A percentile compares a stretch with the other conserved stretches of the same genome.
Conservation (phyloP, 2,329 filamentous ascomycete genomes). For the Aspergillus quadrilineatus region DNA sequence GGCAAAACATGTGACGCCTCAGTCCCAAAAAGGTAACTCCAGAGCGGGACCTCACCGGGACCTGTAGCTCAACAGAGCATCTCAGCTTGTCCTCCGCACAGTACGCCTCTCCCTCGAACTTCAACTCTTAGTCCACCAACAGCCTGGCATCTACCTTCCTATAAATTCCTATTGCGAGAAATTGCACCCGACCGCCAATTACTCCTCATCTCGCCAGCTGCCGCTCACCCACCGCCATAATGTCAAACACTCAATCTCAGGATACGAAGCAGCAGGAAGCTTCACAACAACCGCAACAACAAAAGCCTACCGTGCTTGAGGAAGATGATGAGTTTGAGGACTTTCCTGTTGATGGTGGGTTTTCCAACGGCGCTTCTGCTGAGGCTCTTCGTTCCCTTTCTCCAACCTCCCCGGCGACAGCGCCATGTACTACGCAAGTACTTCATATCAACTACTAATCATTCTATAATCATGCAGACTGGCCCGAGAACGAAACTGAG, state of each 20-base stretch:
- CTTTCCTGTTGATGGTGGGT: slow-evolving; percentile 87
- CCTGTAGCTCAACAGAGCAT: neutral
- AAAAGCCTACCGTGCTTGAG: slow-evolving; percentile 73
- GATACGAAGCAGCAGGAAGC: slow-evolving; percentile 39
- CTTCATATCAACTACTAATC: no score
- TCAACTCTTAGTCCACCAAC: neutral
- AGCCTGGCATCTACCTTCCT: no score
- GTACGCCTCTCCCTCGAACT: neutral
- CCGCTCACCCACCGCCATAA: slow-evolving; percentile 30
- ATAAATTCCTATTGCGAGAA: no score
- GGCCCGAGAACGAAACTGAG: slow-evolving; percentile 88
- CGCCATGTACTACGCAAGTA: neutral
- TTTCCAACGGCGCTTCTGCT: neutral
- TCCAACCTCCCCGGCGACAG: neutral
- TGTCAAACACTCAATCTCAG: slow-evolving; percentile 46
- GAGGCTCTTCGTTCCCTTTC: neutral
- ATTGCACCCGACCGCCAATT: neutral
- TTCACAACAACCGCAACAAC: slow-evolving; percentile 48
- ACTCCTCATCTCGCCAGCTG: neutral
- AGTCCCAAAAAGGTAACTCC: neutral
- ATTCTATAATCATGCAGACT: slow-evolving; percentile 60
- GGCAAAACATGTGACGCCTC: slow-evolving; percentile 5
- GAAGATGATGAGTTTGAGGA: slow-evolving; percentile 99
- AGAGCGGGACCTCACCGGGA: neutral
- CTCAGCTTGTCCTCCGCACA: slow-evolving; percentile 10